Percentiles rank a stretch among this genome's conserved stretches.
Evolutionary conservation across 768 basidiomycete genomes (phyloP).

Genomic region (Hirschioporus abietinus): DNA sequence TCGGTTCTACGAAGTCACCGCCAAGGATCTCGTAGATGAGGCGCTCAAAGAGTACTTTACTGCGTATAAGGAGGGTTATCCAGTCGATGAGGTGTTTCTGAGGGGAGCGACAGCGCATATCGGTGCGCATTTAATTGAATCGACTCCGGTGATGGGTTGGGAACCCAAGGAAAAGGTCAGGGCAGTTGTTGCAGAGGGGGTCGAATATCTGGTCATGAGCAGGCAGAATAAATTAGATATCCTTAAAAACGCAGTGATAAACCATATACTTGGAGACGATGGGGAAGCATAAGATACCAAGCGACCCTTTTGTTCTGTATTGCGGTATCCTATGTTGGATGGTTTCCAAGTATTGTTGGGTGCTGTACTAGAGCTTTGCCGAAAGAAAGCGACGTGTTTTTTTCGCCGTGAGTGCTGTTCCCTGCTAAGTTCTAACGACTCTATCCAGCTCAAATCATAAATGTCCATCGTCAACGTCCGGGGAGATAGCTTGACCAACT

Average conservation of each 20-base stretch:
- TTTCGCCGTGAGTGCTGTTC: too few species aligned
- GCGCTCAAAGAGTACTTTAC: constrained; percentile 41
- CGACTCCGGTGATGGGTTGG: constrained; percentile 52
- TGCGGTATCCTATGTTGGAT: too few species aligned
- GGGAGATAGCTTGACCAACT: too few species aligned
- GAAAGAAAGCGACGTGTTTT: too few species aligned
- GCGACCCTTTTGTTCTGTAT: too few species aligned
- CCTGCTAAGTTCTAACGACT: too few species aligned
- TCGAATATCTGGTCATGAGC: constrained; percentile 32
- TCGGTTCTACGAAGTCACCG: constrained; percentile 39
- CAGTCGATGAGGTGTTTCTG: constrained; percentile 23
- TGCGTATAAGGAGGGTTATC: constrained; percentile 32
- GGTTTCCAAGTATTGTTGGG: too few species aligned
- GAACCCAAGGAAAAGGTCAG: constrained; percentile 41
- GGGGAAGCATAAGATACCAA: too few species aligned
- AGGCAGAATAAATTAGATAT: constrained; percentile 10
- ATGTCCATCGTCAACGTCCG: too few species aligned
- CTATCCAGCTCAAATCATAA: too few species aligned
- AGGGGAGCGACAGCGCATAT: constrained; percentile 38
- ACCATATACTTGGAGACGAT: too few species aligned
- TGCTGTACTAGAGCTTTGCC: too few species aligned
- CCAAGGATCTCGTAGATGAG: constrained; percentile 29
- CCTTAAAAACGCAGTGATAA: constrained; percentile 10
- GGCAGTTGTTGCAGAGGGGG: constrained; percentile 45
- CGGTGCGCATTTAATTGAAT: constrained; percentile 50